A percentile compares a stretch with the other conserved stretches of the same genome.
Conservation (phyloP, 352 stramenopile genomes). For the Phytophthora hybrid region DNA sequence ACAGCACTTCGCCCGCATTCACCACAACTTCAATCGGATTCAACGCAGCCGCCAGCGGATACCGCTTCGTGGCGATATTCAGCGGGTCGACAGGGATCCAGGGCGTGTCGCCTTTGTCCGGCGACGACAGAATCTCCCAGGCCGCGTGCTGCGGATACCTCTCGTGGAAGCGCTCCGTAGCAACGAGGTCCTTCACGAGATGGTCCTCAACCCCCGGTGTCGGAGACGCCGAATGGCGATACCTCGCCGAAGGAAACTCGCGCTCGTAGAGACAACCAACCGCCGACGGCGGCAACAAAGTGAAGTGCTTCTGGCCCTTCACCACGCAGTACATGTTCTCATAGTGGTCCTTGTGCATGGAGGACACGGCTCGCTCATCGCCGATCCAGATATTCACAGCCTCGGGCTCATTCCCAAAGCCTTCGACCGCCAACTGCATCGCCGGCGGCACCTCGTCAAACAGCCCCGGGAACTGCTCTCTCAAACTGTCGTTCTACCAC, state of each 20-base stretch:
- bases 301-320: conserved; percentile 96
- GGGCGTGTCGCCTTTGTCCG: conserved; percentile 63
- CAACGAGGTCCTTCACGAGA: conserved; percentile 32
- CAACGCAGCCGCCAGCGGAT: conserved; percentile 61
- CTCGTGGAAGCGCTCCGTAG: conserved; percentile 59
- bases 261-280: conserved; percentile 91
- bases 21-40: conserved; percentile 75
- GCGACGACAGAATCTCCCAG: conserved; percentile 60
- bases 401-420: conserved; percentile 84
- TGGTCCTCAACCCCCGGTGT: conserved; percentile 20
- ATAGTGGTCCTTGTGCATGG: conserved; percentile 98
- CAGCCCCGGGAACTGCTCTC: conserved; percentile 71
- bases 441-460: conserved; percentile 72
- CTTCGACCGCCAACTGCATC: conserved; percentile 63
- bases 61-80: conserved; percentile 60
- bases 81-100: conserved; percentile 88
- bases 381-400: conserved; percentile 99
- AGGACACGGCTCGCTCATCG: conserved; percentile 94
- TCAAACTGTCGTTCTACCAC: conserved; percentile 76
- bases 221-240: conserved; percentile 48
- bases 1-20: conserved; percentile 74
- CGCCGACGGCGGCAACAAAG: conserved; percentile 89
- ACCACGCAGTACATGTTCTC: conserved; percentile 99
- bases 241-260: conserved; percentile 71
- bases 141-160: conserved; percentile 55